phyloP scores from a whole-genome alignment of 2,329 filamentous ascomycete species.

The Neocatenulostroma microsporum region DNA sequence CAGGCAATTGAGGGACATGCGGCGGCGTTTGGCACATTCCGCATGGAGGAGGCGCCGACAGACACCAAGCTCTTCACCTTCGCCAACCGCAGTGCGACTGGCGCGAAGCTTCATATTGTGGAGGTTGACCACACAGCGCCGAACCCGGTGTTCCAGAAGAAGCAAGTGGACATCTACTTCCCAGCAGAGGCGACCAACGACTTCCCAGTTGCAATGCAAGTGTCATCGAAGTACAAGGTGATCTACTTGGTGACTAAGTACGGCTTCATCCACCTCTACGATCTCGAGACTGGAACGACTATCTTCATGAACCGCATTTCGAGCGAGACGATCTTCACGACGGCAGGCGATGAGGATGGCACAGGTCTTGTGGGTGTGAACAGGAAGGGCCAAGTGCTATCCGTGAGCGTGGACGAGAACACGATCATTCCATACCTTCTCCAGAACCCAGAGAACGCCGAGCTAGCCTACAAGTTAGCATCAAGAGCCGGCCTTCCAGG shows the following conservation, averaged over 20 bases:
- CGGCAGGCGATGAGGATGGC: slow-evolving; percentile 72
- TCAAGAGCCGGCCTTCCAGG: slow-evolving; percentile 89
- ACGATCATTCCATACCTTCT: slow-evolving; percentile 91
- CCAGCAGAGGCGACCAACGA: slow-evolving; percentile 91
- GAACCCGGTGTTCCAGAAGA: slow-evolving; percentile 88
- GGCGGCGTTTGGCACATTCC: slow-evolving; percentile 82
- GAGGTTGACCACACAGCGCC: slow-evolving; percentile 90
- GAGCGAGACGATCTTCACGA: slow-evolving; percentile 97
- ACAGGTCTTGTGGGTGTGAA: slow-evolving; percentile 91
- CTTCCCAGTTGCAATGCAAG: slow-evolving; percentile 96
- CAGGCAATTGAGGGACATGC: slow-evolving; percentile 97
- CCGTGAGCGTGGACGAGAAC: slow-evolving; percentile 85
- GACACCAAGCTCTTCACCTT: slow-evolving; percentile 97
- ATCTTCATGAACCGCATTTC: slow-evolving; percentile 99
- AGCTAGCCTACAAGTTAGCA: slow-evolving; percentile 91
- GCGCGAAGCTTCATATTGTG: slow-evolving; percentile 93
- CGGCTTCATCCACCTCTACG: slow-evolving; percentile 97
- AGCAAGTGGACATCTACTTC: slow-evolving; percentile 96
- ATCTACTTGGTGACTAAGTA: slow-evolving; percentile 98
- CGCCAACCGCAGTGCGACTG: slow-evolving; percentile 78
- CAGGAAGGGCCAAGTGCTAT: slow-evolving; percentile 92
- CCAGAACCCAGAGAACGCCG: slow-evolving; percentile 88
- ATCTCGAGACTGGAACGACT: slow-evolving; percentile 87
- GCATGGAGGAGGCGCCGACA: slow-evolving; percentile 77
- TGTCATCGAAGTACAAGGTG: slow-evolving; percentile 92